Evolutionary conservation across 2,329 filamentous ascomycete species (phyloP).

Genomic region (Paecilomyces niveus): DNA sequence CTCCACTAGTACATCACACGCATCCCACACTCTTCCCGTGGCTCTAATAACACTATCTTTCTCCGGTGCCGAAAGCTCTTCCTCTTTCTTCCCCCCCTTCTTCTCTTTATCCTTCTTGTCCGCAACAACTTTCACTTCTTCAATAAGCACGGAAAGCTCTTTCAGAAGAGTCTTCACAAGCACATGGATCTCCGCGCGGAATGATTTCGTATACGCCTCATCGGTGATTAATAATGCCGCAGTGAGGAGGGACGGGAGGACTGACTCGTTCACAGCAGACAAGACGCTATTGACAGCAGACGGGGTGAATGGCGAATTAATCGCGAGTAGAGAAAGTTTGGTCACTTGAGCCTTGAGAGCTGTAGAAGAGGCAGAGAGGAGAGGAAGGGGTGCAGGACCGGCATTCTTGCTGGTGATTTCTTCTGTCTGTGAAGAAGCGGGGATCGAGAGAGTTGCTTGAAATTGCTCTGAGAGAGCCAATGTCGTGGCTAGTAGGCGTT

Average conservation of each 20-base stretch:
- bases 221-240: constrained; percentile 60
- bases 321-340: constrained; percentile 77
- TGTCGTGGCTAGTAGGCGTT: constrained; percentile 24
- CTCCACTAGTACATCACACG: constrained; percentile 65
- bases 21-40: constrained; percentile 76
- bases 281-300: constrained; percentile 66
- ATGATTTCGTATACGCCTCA: constrained; percentile 54
- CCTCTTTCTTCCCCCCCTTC: constrained; percentile 18
- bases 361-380: constrained; percentile 64
- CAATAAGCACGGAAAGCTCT: constrained; percentile 56
- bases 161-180: constrained; percentile 54
- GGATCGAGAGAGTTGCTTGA: constrained; percentile 23
- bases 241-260: constrained; percentile 68
- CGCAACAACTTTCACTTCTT: constrained; percentile 48
- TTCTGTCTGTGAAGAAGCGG: constrained; percentile 10
- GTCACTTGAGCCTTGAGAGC: constrained; percentile 77
- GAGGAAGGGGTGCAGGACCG: constrained; percentile 44
- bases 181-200: constrained; percentile 57
- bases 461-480: constrained; percentile 34
- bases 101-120: constrained; percentile 36
- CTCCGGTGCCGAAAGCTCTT: constrained; percentile 21
- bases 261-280: constrained; percentile 61
- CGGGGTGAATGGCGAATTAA: constrained; percentile 80
- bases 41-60: constrained; percentile 53
- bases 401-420: neutral